A percentile compares a stretch with the other conserved stretches of the same genome.
Conservation (phyloP, 106 monocot genomes). For the Acanthochlamys bracteata region DNA sequence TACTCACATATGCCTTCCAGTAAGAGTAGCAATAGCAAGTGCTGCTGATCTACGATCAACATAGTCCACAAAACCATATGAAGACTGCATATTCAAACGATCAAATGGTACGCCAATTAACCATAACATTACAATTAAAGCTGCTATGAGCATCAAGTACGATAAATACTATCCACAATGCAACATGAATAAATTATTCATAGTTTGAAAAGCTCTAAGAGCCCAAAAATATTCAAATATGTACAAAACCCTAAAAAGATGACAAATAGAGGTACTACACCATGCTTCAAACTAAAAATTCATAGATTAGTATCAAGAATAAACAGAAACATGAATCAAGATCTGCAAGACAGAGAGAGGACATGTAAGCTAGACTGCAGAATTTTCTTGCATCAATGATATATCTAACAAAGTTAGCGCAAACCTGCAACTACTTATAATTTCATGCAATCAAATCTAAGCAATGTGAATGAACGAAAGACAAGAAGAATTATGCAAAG, state of each 20-base stretch:
- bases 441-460: no score
- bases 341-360: background rate
- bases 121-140: no score
- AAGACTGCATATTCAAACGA: slow-evolving; percentile 42
- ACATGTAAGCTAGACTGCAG: no score
- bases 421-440: no score
- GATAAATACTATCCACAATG: background rate
- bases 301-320: no score
- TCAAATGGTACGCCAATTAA: background rate
- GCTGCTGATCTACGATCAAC: slow-evolving; percentile 71
- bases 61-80: slow-evolving; percentile 76
- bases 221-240: background rate
- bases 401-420: no score
- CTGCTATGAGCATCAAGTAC: background rate
- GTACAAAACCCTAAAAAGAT: no score
- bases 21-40: slow-evolving; percentile 56
- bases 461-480: no score
- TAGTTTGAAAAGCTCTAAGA: background rate
- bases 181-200: background rate
- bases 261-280: no score
- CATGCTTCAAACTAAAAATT: background rate
- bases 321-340: background rate
- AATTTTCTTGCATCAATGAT: no score
- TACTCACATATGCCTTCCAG: slow-evolving; percentile 67
- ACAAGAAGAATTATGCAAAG: no score